phyloP scores from a whole-genome alignment of 2,329 filamentous ascomycete species.

The Pseudocercospora musae region DNA sequence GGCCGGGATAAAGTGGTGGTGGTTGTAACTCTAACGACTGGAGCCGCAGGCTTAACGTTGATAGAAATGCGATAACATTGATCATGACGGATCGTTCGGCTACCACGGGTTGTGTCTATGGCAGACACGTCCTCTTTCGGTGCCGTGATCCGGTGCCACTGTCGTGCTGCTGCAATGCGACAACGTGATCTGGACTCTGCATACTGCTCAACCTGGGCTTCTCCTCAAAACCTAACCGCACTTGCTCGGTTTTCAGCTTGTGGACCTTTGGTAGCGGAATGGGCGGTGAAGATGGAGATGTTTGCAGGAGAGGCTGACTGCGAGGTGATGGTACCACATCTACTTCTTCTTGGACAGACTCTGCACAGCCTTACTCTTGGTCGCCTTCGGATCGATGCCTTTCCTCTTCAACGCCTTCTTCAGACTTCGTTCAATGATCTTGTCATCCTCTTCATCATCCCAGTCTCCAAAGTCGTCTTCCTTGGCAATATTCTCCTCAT shows the following conservation, averaged over 20 bases:
- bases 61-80: background rate
- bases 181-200: background rate
- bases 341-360: constrained; percentile 15
- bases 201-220: background rate
- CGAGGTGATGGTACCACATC: background rate
- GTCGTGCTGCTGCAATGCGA: background rate
- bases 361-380: constrained; percentile 25
- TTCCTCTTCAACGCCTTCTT: constrained; percentile 45
- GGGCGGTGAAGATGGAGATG: too few species aligned
- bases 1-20: background rate
- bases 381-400: constrained; percentile 46
- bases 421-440: constrained; percentile 47
- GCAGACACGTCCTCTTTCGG: background rate
- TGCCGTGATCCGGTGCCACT: background rate
- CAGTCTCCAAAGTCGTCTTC: constrained; percentile 45
- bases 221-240: background rate
- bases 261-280: too few species aligned
- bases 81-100: background rate
- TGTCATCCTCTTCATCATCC: constrained; percentile 50
- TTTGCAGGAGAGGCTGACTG: background rate
- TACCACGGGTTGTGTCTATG: background rate
- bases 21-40: background rate
- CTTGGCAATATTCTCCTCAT: constrained; percentile 30
- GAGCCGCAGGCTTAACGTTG: background rate
- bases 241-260: background rate